Conservation (phyloP, 192 early-diverging fungal species). For the Mortierella alpina region DNA sequence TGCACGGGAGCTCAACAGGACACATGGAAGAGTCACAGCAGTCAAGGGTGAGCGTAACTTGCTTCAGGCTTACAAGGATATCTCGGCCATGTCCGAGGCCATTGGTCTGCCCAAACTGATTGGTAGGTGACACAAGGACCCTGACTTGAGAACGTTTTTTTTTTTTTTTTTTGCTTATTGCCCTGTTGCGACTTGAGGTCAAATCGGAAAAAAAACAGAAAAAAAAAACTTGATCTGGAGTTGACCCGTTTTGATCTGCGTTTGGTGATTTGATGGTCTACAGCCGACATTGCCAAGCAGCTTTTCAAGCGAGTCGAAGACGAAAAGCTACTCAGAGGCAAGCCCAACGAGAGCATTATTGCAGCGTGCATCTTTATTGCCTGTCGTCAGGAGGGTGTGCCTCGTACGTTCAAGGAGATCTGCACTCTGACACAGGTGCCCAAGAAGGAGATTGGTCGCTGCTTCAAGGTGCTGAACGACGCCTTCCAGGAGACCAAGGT, state of each 20-base stretch:
- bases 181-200: background rate
- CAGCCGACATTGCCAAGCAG: conserved; percentile 83
- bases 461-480: conserved; percentile 74
- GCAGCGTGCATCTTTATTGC: conserved; percentile 95
- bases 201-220: background rate
- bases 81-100: conserved; percentile 80
- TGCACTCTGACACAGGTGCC: conserved; percentile 89
- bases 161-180: background rate
- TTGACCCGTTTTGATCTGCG: background rate
- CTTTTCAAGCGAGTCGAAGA: conserved; percentile 89
- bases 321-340: conserved; percentile 83
- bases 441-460: conserved; percentile 93
- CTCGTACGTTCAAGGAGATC: conserved; percentile 95
- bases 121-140: conserved; percentile 20
- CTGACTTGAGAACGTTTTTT: background rate
- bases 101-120: conserved; percentile 83
- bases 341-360: conserved; percentile 83
- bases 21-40: conserved; percentile 76
- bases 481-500: conserved; percentile 68
- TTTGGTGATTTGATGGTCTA: background rate
- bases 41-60: conserved; percentile 81
- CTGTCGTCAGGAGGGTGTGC: conserved; percentile 84
- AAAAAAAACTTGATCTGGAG: background rate
- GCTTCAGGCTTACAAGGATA: conserved; percentile 79
- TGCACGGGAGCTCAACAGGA: conserved; percentile 76